These are phyloP conservation scores for Protomyces inouyei DNA, from an alignment of 1,139 yeast genomes.

Conservation along the genomic window DNA sequence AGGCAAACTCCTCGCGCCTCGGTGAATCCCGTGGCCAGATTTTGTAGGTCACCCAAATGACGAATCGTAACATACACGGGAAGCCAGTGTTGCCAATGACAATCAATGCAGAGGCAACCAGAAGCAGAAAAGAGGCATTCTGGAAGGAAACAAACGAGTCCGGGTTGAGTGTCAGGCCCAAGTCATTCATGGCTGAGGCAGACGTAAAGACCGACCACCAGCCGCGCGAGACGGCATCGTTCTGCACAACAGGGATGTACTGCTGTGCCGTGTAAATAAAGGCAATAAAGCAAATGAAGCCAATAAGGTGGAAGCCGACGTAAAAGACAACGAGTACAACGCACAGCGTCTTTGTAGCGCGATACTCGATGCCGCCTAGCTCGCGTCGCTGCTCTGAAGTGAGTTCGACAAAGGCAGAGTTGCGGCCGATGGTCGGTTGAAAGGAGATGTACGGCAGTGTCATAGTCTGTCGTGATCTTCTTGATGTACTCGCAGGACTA, in stretches of 20 bases:
- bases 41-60: conserved; percentile 26
- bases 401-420: conserved; percentile 84
- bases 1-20: conserved; percentile 52
- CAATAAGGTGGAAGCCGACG: conserved; percentile 42
- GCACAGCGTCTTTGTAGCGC: conserved; percentile 67
- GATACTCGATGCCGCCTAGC: conserved; percentile 93
- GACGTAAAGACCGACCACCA: conserved; percentile 94
- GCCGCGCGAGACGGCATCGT: conserved; percentile 59
- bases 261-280: conserved; percentile 48
- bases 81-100: conserved; percentile 32
- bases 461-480: conserved; percentile 19
- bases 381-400: conserved; percentile 85
- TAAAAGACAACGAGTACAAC: conserved; percentile 22
- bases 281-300: conserved; percentile 55
- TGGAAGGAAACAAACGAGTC: conserved; percentile 28
- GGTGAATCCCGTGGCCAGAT: conserved; percentile 26
- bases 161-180: conserved; percentile 47
- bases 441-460: conserved; percentile 31
- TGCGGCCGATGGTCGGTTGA: conserved; percentile 91
- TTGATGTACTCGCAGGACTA: conserved; percentile 18
- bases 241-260: conserved; percentile 47
- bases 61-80: conserved; percentile 29
- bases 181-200: conserved; percentile 72
- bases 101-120: conserved; percentile 27
- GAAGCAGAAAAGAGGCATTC: conserved; percentile 25